Evolutionary conservation across 164 flowering plant genomes (phyloP), one percentile per base, ranked within the genome.

Genomic region (Paratinospora sagittata): DNA sequence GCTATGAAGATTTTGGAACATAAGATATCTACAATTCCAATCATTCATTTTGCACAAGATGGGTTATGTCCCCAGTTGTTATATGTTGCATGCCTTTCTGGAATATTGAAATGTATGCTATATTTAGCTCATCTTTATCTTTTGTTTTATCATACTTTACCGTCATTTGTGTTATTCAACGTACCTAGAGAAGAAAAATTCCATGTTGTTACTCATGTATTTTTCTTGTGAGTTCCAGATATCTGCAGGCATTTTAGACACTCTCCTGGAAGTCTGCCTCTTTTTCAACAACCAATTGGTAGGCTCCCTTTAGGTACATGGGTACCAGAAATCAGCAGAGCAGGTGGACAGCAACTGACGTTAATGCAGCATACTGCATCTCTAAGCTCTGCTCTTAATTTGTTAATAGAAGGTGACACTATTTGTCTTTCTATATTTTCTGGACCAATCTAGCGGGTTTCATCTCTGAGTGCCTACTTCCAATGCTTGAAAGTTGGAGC

Each of bases 61-160:
- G 82, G 79, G 17, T 80, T 88, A 27, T 82, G 77, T 65, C 92
- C 89, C 14, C 98, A 93, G 81, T 78, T 93, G 70, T 72, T 93
- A 67, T 90, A 93, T 77, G 86, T 91, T 76, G 93, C 94, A 39
- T 87, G 93, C 74, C 90, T 93, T 27, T 82, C 94, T 73, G 98
- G 90, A 68, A 87, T 93, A 66, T 71, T 93, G 57, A 93, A 87
- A 81, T 73, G 85, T 80, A 70, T 66, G 79, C 52, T 37, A 39
- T 67, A 5, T 39, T 69, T 67, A 70, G 12, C 58, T 60, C 37
- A 52, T 62, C 55, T 30, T 65, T 26, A 12, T 45, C 62, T 49
- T 39, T 12, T 60, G 24, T 49, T 72, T 2, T 12, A 6, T 21
- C 24, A 55, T 23, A 63, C 52, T 8, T 12, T 57, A 30, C 68